Evolutionary conservation across 2,329 filamentous ascomycete species (phyloP).

Genomic region (Colletotrichum liaoningense): DNA sequence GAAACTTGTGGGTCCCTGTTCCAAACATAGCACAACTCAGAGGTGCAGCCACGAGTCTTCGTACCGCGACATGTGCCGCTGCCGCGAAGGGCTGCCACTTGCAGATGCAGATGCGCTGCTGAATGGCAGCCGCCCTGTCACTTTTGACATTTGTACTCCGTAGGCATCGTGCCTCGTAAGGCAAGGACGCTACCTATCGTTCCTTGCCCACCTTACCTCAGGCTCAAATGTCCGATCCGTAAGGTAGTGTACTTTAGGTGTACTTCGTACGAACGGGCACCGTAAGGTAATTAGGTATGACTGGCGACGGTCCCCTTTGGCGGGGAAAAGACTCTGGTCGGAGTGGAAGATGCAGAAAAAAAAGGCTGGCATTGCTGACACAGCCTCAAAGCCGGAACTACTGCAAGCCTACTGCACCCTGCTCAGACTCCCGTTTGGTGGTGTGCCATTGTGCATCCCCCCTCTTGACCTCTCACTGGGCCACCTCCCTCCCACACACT

Average conservation of each 20-base stretch:
- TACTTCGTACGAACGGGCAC: too few species aligned
- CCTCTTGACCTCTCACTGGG: background rate
- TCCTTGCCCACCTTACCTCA: background rate
- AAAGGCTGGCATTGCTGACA: slow-evolving; percentile 37
- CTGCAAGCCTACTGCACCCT: slow-evolving; percentile 32
- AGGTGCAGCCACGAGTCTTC: background rate
- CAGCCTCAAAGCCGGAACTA: slow-evolving; percentile 35
- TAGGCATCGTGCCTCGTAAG: too few species aligned
- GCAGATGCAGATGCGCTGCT: background rate
- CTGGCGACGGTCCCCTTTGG: background rate
- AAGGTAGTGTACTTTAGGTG: too few species aligned
- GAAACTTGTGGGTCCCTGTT: slow-evolving; percentile 31
- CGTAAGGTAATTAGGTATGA: background rate
- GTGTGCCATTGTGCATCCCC: slow-evolving; percentile 3
- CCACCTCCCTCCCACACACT: slow-evolving; percentile 1
- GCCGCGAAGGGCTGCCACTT: background rate
- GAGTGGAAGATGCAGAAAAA: background rate
- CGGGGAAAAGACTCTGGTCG: background rate
- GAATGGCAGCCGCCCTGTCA: too few species aligned
- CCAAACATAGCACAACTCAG: slow-evolving; percentile 32
- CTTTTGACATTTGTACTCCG: too few species aligned
- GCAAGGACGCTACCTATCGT: too few species aligned
- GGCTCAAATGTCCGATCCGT: too few species aligned
- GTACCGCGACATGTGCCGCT: background rate
- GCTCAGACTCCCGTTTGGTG: slow-evolving; percentile 26